Evolutionary conservation across 257 asterid species (phyloP).

Genomic region (Primulina huaijiensis): DNA sequence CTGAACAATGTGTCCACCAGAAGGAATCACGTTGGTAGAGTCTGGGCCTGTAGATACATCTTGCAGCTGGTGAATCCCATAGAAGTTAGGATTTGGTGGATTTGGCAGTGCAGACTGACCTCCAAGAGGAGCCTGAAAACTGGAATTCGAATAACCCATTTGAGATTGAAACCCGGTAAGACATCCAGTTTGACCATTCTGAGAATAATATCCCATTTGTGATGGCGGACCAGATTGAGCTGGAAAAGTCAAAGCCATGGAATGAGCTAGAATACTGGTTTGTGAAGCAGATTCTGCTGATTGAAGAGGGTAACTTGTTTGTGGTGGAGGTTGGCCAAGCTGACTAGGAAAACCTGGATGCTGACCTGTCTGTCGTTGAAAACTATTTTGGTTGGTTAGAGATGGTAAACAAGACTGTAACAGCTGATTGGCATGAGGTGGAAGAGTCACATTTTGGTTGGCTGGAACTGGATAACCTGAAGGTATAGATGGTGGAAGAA

Average conservation of each 20-base stretch:
- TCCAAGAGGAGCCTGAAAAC: slow-evolving; percentile 20
- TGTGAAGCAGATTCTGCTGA: slow-evolving; percentile 32
- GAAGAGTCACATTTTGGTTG: slow-evolving; percentile 35
- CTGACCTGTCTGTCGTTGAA: slow-evolving; percentile 38
- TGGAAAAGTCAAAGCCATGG: slow-evolving; percentile 38
- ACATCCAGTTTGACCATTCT: slow-evolving; percentile 42
- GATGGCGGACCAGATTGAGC: slow-evolving; percentile 45
- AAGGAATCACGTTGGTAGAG: slow-evolving; percentile 40
- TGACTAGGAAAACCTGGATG: slow-evolving; percentile 49
- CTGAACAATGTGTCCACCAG: slow-evolving; percentile 40
- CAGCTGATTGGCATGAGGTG: slow-evolving; percentile 40
- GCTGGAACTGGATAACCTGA: slow-evolving; percentile 40
- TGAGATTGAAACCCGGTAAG: slow-evolving; percentile 42
- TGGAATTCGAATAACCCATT: slow-evolving; percentile 35
- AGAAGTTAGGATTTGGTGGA: slow-evolving; percentile 44
- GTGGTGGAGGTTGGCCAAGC: slow-evolving; percentile 43
- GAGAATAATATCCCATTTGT: slow-evolving; percentile 47
- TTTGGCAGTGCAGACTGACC: slow-evolving; percentile 35
- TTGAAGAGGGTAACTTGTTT: slow-evolving; percentile 42
- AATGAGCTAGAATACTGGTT: slow-evolving; percentile 33
- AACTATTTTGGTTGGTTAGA: slow-evolving; percentile 36
- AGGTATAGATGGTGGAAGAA: slow-evolving; percentile 75
- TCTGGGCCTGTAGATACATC: slow-evolving; percentile 36
- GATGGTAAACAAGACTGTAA: slow-evolving; percentile 36
- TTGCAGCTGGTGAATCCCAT: slow-evolving; percentile 49